Conservation (phyloP, 2,329 filamentous ascomycete species). For the Domatiomyces catenatus region DNA sequence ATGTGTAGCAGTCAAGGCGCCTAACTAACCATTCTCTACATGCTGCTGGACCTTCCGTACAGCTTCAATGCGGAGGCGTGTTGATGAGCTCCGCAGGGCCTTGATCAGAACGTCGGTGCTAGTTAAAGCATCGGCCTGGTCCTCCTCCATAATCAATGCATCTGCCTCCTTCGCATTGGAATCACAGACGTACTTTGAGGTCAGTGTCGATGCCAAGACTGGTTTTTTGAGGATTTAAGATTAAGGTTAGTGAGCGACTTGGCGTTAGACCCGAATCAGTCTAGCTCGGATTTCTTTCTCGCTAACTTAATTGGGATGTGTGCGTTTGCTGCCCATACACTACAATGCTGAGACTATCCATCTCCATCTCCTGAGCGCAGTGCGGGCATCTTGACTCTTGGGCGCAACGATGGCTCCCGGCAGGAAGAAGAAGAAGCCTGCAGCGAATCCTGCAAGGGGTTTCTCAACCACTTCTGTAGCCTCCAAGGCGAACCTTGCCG, state of each 20-base stretch:
- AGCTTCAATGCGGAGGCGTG: constrained; percentile 12
- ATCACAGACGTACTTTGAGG: background rate
- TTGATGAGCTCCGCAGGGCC: constrained; percentile 13
- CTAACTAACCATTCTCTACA: constrained; percentile 8
- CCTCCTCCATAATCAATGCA: background rate
- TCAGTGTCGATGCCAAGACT: background rate
- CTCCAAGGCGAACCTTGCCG: constrained; percentile 51
- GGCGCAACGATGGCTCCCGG: constrained; percentile 44
- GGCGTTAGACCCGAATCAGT: no score
- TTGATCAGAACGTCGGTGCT: background rate
- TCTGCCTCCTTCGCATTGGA: background rate
- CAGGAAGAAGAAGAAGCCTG: constrained; percentile 79
- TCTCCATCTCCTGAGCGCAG: no score
- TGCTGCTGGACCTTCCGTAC: constrained; percentile 11
- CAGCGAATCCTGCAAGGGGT: constrained; percentile 72
- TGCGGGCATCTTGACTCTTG: background rate
- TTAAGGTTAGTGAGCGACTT: no score
- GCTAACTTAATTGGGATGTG: no score
- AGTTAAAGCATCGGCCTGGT: background rate
- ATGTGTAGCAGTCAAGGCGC: background rate
- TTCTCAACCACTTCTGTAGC: constrained; percentile 89
- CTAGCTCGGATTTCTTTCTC: no score
- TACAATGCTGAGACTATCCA: no score
- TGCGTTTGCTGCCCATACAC: no score
- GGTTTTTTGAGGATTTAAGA: background rate